Percentiles rank a stretch among this genome's conserved stretches.
These are phyloP conservation scores for Oryza nivara DNA, from an alignment of 176 grass and related monocot species.

Conservation along the genomic window DNA sequence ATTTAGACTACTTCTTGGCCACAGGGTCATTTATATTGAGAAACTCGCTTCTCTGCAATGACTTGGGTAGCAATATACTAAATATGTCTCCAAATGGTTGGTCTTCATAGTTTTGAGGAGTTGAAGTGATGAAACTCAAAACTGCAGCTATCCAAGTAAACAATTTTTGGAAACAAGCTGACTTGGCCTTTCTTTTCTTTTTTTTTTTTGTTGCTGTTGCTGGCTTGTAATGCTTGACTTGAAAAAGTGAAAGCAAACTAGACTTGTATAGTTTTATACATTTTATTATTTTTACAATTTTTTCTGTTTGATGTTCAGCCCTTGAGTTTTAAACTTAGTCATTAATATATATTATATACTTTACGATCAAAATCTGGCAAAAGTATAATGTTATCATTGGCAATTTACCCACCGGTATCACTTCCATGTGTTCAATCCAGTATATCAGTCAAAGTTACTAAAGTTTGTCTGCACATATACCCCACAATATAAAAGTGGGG, in stretches of 20 bases:
- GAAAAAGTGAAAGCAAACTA: background rate
- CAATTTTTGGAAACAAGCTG: conserved; percentile 6
- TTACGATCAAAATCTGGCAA: background rate
- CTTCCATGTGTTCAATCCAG: background rate
- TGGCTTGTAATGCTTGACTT: background rate
- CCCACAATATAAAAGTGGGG: background rate
- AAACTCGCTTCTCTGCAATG: conserved; percentile 1
- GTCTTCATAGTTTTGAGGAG: conserved; percentile 4
- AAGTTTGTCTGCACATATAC: background rate
- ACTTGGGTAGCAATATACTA: conserved; percentile 1
- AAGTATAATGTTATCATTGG: background rate
- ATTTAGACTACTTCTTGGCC: background rate
- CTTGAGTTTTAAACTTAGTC: background rate
- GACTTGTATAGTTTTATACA: background rate
- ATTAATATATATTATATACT: background rate
- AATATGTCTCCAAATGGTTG: background rate
- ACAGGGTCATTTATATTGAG: conserved; percentile 12
- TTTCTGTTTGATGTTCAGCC: background rate
- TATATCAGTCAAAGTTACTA: background rate
- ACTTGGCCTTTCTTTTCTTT: background rate
- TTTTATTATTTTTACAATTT: background rate
- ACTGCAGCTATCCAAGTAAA: background rate
- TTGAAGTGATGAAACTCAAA: conserved; percentile 41
- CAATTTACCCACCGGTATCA: background rate
- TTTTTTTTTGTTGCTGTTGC: background rate